Percentiles rank a stretch among this genome's conserved stretches.
phyloP scores from a whole-genome alignment of 73 alveolate species.

The Tetrahymena elliotti region DNA sequence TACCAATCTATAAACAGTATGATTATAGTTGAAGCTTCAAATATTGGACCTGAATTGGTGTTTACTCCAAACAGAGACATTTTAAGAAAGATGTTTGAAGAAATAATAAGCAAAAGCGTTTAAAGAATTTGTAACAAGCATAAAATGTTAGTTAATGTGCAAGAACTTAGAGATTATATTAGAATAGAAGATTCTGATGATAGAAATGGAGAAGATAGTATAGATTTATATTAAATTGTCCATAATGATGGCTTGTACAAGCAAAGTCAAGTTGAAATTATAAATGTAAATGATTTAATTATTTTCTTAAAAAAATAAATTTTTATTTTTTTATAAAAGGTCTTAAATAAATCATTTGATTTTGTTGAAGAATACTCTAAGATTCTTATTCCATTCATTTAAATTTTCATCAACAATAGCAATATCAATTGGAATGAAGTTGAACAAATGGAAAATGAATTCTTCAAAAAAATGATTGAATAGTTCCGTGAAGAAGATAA shows the following conservation, averaged over 20 bases:
- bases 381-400: slow-evolving; percentile 41
- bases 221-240: slow-evolving; percentile 52
- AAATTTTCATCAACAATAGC: slow-evolving; percentile 52
- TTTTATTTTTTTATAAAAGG: slow-evolving; percentile 17
- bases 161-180: slow-evolving; percentile 53
- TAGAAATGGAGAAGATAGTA: slow-evolving; percentile 44
- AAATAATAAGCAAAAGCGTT: slow-evolving; percentile 15
- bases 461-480: slow-evolving; percentile 33
- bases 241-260: slow-evolving; percentile 50
- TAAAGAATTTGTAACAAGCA: slow-evolving; percentile 23
- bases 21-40: slow-evolving; percentile 28
- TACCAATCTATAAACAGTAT: slow-evolving; percentile 41
- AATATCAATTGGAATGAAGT: slow-evolving; percentile 7
- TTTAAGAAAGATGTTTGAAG: slow-evolving; percentile 17
- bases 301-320: slow-evolving; percentile 26
- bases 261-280: slow-evolving; percentile 49
- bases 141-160: slow-evolving; percentile 46
- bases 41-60: neutral
- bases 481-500: slow-evolving; percentile 44
- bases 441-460: neutral
- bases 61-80: slow-evolving; percentile 25
- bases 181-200: slow-evolving; percentile 53
- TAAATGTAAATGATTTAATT: slow-evolving; percentile 46
- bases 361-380: slow-evolving; percentile 38
- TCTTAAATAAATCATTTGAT: slow-evolving; percentile 35